Evolutionary conservation across 805 yeast genomes (phyloP).

Genomic region (Ascoidea tarda): DNA sequence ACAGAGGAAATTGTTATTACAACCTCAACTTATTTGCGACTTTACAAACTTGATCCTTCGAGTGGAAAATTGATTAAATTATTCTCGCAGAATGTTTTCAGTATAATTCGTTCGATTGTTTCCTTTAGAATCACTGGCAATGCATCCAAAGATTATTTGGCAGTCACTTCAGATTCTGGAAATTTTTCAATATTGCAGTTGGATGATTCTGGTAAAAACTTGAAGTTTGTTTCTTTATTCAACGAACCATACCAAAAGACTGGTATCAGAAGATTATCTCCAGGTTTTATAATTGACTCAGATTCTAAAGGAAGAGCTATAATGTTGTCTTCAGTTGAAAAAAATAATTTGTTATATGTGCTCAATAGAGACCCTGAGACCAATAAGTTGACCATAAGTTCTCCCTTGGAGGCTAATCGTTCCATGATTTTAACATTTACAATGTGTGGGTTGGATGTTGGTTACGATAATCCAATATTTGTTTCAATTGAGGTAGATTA

Average conservation of each 20-base stretch:
- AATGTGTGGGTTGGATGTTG: constrained; percentile 54
- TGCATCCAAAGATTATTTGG: constrained; percentile 38
- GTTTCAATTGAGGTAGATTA: constrained; percentile 63
- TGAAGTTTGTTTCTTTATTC: constrained; percentile 27
- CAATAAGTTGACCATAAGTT: constrained; percentile 34
- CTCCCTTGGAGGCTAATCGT: constrained; percentile 61
- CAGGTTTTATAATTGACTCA: constrained; percentile 56
- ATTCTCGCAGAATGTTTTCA: constrained; percentile 35
- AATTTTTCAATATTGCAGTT: constrained; percentile 40
- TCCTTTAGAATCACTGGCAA: constrained; percentile 37
- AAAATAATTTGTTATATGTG: constrained; percentile 56
- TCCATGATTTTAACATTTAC: constrained; percentile 36
- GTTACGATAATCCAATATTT: constrained; percentile 73
- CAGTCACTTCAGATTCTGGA: constrained; percentile 73
- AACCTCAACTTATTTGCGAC: constrained; percentile 36
- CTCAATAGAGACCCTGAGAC: constrained; percentile 33
- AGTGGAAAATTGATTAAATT: constrained; percentile 39
- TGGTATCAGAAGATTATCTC: constrained; percentile 62
- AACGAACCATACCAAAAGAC: constrained; percentile 63
- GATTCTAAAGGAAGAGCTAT: constrained; percentile 66
- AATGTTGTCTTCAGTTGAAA: constrained; percentile 60
- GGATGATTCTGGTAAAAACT: constrained; percentile 21
- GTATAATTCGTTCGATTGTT: constrained; percentile 38
- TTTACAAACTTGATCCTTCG: constrained; percentile 36
- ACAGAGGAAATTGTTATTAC: constrained; percentile 52